A percentile compares a stretch with the other conserved stretches of the same genome.
phyloP scores from a whole-genome alignment of 345 rosid species.

The Lenwebbia sp. region DNA sequence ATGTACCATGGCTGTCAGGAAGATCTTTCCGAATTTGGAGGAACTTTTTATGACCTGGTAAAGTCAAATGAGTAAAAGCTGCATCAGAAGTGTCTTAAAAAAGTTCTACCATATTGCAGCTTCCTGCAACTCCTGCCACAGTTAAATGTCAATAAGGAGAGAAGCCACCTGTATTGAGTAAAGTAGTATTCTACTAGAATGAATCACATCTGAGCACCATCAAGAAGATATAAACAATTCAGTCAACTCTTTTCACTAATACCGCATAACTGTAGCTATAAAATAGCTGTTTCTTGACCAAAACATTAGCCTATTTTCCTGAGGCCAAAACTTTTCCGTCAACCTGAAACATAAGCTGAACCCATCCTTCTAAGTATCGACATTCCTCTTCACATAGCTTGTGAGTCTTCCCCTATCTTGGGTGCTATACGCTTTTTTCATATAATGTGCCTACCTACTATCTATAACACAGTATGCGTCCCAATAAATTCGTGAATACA shows the following conservation, averaged over 20 bases:
- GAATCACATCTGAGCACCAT: not conserved
- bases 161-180: not conserved
- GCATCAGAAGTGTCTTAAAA: not conserved
- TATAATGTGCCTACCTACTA: not conserved
- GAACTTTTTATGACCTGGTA: constrained; percentile 67
- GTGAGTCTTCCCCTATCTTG: not conserved
- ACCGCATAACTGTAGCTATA: not conserved
- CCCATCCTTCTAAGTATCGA: not conserved
- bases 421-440: not conserved
- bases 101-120: not conserved
- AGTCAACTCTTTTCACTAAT: not conserved
- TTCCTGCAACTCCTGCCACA: not conserved
- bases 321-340: not conserved
- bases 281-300: not conserved
- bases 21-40: constrained; percentile 66
- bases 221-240: not conserved
- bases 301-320: not conserved
- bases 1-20: constrained; percentile 85
- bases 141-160: not conserved
- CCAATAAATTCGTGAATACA: not conserved
- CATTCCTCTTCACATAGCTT: not conserved
- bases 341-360: not conserved
- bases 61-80: not conserved
- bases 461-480: not conserved
- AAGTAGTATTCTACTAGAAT: not conserved